These are phyloP conservation scores for Adansonia grandidieri DNA, from an alignment of 441 rosid species.

Conservation along the genomic window DNA sequence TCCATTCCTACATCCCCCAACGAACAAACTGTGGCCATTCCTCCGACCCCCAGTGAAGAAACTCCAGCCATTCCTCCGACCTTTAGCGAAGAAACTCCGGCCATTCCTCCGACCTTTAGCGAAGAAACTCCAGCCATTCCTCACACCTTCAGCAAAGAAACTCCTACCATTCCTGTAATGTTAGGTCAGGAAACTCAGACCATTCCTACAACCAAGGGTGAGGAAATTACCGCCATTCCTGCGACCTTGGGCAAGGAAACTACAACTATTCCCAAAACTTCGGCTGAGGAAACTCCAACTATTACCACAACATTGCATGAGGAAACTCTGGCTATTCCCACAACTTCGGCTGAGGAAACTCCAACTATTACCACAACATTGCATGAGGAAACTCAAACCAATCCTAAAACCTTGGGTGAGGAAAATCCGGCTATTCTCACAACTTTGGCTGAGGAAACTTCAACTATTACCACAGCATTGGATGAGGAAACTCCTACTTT, in stretches of 20 bases:
- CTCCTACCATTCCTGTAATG: background rate
- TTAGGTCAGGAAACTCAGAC: background rate
- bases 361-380: background rate
- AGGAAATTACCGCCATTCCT: slow-evolving; percentile 1
- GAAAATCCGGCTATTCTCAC: background rate
- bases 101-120: background rate
- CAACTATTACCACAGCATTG: background rate
- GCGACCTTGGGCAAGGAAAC: background rate
- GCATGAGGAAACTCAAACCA: background rate
- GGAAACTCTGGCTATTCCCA: background rate
- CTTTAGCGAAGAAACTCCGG: background rate
- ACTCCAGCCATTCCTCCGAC: background rate
- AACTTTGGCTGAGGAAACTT: slow-evolving; percentile 26
- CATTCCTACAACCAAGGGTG: background rate
- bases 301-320: background rate
- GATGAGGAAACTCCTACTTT: background rate
- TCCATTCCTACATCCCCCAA: background rate
- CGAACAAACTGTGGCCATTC: background rate
- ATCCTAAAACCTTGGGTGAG: background rate
- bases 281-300: background rate
- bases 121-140: background rate
- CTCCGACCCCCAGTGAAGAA: background rate
- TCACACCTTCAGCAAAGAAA: slow-evolving; percentile 1
- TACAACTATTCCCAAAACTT: background rate
- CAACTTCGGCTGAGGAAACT: background rate